A percentile compares a stretch with the other conserved stretches of the same genome.
phyloP scores from a whole-genome alignment of 306 rosid genomes.

The Acacia confusa region DNA sequence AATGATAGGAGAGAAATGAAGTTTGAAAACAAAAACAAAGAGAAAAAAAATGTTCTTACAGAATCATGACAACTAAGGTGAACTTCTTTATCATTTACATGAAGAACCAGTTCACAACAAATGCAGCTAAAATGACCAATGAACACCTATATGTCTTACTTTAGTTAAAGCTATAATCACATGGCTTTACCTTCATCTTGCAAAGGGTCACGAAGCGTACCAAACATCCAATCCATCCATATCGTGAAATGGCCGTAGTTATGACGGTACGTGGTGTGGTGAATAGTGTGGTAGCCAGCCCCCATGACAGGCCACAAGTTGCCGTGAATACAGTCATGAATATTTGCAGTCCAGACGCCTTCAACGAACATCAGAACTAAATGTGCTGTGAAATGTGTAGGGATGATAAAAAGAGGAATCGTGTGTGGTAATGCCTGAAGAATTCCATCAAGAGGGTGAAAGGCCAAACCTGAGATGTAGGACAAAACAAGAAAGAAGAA shows the following conservation, averaged over 20 bases:
- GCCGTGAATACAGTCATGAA: slow-evolving; percentile 85
- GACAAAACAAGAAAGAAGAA: not conserved
- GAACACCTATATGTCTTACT: not conserved
- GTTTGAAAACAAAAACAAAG: no score
- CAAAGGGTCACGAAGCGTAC: slow-evolving; percentile 76
- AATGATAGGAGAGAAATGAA: not conserved
- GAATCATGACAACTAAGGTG: not conserved
- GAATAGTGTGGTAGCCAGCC: slow-evolving; percentile 96
- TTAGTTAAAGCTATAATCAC: slow-evolving; percentile 30
- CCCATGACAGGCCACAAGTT: slow-evolving; percentile 94
- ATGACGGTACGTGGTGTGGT: slow-evolving; percentile 89
- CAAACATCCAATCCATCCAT: slow-evolving; percentile 98
- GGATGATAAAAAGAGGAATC: slow-evolving; percentile 62
- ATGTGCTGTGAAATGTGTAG: slow-evolving; percentile 76
- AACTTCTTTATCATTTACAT: slow-evolving; percentile 32
- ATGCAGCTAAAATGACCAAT: not conserved
- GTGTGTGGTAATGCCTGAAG: slow-evolving; percentile 85
- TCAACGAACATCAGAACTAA: slow-evolving; percentile 63
- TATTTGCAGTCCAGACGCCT: slow-evolving; percentile 85
- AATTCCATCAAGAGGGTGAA: slow-evolving; percentile 93
- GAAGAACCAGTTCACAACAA: slow-evolving; percentile 14
- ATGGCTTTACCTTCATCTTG: slow-evolving; percentile 52
- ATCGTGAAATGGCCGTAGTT: slow-evolving; percentile 90
- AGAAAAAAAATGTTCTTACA: not conserved
- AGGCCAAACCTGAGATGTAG: slow-evolving; percentile 80